phyloP scores from a whole-genome alignment of 1,139 yeast species.

The Yamadazyma kanchanaburiensis region DNA sequence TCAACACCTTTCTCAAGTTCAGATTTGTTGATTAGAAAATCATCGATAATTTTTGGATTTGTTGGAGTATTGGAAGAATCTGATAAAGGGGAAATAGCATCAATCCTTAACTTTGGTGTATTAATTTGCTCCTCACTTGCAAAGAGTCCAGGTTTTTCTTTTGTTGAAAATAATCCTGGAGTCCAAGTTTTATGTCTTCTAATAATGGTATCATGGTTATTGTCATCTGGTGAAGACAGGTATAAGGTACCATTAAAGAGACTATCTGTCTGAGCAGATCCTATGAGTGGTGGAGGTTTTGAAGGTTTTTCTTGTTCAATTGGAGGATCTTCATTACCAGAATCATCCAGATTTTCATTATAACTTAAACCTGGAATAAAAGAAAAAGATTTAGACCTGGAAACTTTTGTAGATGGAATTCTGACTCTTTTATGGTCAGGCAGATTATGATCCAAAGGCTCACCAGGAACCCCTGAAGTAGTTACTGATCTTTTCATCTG shows the following conservation, averaged over 20 bases:
- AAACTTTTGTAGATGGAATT: conserved; percentile 2
- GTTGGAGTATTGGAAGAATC: background rate
- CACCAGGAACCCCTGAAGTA: background rate
- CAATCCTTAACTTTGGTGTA: background rate
- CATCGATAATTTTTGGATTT: background rate
- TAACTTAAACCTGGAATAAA: conserved; percentile 12
- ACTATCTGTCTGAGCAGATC: conserved; percentile 12
- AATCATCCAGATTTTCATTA: background rate
- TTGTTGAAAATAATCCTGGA: background rate
- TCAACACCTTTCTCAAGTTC: background rate
- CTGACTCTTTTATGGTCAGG: background rate
- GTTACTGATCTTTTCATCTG: conserved; percentile 1
- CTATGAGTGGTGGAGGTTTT: background rate
- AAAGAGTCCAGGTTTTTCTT: too few relatives aligned
- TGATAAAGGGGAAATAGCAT: conserved; percentile 4
- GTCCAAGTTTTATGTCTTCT: conserved; percentile 1
- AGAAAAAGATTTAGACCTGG: conserved; percentile 8
- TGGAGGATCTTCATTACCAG: background rate
- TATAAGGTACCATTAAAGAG: conserved; percentile 18
- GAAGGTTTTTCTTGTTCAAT: background rate
- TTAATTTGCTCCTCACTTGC: too few relatives aligned
- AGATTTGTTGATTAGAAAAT: background rate
- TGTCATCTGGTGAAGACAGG: conserved; percentile 12
- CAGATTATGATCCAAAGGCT: background rate
- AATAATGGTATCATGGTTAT: conserved; percentile 14